These are phyloP conservation scores for Aspergillus quadricinctus DNA, from an alignment of 2,329 filamentous ascomycete genomes.

Conservation along the genomic window DNA sequence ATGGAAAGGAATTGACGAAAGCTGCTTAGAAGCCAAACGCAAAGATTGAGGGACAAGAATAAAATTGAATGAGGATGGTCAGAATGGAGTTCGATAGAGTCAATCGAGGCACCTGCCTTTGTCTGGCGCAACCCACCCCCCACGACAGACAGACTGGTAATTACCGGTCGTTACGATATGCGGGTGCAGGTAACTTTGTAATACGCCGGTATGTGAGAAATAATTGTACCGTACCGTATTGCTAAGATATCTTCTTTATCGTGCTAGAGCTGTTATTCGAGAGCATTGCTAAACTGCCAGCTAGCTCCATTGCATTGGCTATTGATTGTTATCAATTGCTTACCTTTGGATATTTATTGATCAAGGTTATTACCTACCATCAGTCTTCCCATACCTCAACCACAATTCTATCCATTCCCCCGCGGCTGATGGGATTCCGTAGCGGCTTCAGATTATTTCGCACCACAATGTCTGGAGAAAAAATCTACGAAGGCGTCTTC, in stretches of 20 bases:
- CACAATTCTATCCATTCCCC: constrained; percentile 9
- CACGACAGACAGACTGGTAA: background rate
- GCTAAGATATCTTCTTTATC: background rate
- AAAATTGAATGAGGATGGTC: background rate
- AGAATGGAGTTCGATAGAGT: background rate
- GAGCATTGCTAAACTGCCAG: background rate
- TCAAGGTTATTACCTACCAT: background rate
- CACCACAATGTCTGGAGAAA: constrained; percentile 39
- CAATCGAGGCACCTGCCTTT: background rate
- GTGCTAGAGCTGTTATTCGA: background rate
- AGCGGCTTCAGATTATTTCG: constrained; percentile 28
- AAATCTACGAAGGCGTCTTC: constrained; percentile 54
- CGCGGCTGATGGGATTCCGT: constrained; percentile 27
- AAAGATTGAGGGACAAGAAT: background rate
- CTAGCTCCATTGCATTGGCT: background rate
- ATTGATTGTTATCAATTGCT: background rate
- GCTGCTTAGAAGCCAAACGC: background rate
- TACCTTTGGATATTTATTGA: background rate
- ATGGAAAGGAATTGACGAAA: background rate
- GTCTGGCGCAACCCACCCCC: background rate
- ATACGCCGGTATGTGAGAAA: background rate
- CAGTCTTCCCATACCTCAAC: background rate
- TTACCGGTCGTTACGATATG: background rate
- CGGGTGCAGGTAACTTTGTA: background rate
- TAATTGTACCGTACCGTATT: background rate